Evolutionary conservation across 2,329 filamentous ascomycete genomes (phyloP), one percentile per base, ranked within the genome.

Genomic region (Epichloe typhina): DNA sequence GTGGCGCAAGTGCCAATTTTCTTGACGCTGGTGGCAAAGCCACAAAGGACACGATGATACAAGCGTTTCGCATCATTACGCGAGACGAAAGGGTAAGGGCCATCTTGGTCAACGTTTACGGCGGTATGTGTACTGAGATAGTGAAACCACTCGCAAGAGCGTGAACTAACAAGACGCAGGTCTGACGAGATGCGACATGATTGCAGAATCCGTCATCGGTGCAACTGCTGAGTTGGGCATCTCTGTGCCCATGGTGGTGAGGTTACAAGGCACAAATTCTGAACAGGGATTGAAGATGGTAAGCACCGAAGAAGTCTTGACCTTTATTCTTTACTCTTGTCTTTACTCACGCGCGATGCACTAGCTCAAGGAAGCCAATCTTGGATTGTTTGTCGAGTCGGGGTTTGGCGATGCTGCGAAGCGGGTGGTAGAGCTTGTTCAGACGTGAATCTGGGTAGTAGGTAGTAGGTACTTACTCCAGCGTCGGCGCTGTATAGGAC

Each of bases 1-100:
- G 83, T 8, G 86, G 86, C 2, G 67, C 72, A 36, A 83, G 83
- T 23, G 80, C 87, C 11, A 95, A 95, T 60, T 95, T 95, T 64
- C 74, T 95, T 50, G 89, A 95, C 64, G 94, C 87, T 0, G 89
- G 90, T 31, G 89, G 89, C 37, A 93, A 94, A 64, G 89, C 89
- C 0, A 95, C 88, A 0, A 79, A 79, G 33, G 80, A 84, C 56
- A 95, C 88, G 0, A 88, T 95, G 57, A 82, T 84, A 61, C 79
- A 80, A 51, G 83, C 81, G 1, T 93, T 95, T 62, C 75, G 82
- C 51, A 76, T 90, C 12, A 80, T 95, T 17, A 70, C 88, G 44
- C 71, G 73, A 5, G 88, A 95, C 58, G 66, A 74, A 2, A 73
- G 86, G 33, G 86, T 94, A 7, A 82, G 79, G 58, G 82, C 85